Evolutionary conservation across 2,329 filamentous ascomycete species (phyloP).

Genomic region (Tolypocladium guangdongense): DNA sequence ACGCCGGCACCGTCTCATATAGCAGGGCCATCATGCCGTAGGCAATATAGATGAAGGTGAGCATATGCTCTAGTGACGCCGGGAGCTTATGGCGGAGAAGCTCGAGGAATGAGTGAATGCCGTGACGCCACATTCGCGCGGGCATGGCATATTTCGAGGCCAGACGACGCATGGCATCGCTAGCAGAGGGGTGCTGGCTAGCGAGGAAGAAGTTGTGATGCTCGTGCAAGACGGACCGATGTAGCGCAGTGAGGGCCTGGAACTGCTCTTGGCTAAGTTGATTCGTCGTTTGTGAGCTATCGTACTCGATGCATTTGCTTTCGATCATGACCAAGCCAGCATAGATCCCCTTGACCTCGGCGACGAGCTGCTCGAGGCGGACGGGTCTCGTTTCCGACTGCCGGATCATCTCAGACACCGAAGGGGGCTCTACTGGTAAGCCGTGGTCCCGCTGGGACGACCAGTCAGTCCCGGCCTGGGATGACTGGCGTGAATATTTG

Average conservation of each 20-base stretch:
- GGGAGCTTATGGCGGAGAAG: constrained; percentile 65
- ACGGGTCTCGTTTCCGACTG: constrained; percentile 57
- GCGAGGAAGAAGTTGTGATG: constrained; percentile 82
- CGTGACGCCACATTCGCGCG: constrained; percentile 86
- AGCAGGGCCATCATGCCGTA: constrained; percentile 85
- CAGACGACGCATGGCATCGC: constrained; percentile 52
- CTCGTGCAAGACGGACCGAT: constrained; percentile 70
- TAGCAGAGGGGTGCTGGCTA: constrained; percentile 73
- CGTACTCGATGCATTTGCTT: constrained; percentile 74
- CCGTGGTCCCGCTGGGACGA: not conserved
- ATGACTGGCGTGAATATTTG: not conserved
- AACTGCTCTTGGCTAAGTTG: constrained; percentile 59
- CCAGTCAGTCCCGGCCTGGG: constrained; percentile 1
- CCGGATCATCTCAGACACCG: constrained; percentile 4
- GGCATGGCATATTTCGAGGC: constrained; percentile 84
- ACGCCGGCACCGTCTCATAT: too few species aligned
- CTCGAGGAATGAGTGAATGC: constrained; percentile 78
- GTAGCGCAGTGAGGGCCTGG: constrained; percentile 72
- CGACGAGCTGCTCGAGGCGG: constrained; percentile 65
- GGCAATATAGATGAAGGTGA: constrained; percentile 78
- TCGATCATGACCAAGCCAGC: constrained; percentile 78
- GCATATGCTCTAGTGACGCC: constrained; percentile 73
- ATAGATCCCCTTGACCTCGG: constrained; percentile 77
- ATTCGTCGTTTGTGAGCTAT: constrained; percentile 41
- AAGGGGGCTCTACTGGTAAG: constrained; percentile 1